A percentile compares a stretch with the other conserved stretches of the same genome.
Conservation (phyloP, 2,329 filamentous ascomycete genomes). For the Cytospora paraplurivora region DNA sequence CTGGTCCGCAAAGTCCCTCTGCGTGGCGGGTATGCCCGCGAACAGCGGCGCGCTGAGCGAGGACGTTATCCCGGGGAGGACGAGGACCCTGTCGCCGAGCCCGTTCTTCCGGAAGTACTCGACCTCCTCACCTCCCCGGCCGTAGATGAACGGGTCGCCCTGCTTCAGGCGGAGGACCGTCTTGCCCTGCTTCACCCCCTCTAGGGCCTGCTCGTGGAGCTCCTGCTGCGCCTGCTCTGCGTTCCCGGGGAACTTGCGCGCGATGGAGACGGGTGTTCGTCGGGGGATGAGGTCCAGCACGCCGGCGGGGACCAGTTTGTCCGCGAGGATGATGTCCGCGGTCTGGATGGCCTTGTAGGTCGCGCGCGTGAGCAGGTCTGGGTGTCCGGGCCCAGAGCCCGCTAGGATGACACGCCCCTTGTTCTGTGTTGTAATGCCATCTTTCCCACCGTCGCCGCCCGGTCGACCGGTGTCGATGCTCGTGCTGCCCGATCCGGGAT, state of each 20-base stretch:
- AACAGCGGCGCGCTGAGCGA: constrained; percentile 87
- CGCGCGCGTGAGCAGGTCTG: constrained; percentile 83
- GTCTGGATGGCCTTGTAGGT: constrained; percentile 74
- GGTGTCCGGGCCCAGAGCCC: constrained; percentile 89
- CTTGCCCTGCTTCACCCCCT: constrained; percentile 65
- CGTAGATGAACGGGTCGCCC: constrained; percentile 95
- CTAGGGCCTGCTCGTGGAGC: constrained; percentile 75
- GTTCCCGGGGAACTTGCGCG: constrained; percentile 96
- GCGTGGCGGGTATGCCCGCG: constrained; percentile 83
- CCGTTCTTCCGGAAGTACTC: constrained; percentile 77
- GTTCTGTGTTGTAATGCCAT: constrained; percentile 33
- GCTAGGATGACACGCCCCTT: constrained; percentile 80
- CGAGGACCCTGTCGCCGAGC: constrained; percentile 62
- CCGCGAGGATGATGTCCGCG: constrained; percentile 79
- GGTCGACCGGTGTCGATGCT: constrained; percentile 26
- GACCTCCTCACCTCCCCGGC: constrained; percentile 90
- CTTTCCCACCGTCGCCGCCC: constrained; percentile 23
- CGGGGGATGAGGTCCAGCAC: constrained; percentile 90
- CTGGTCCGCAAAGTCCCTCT: constrained; percentile 87
- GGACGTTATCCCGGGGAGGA: constrained; percentile 89
- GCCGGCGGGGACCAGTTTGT: constrained; percentile 81
- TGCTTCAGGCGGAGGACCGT: constrained; percentile 91
- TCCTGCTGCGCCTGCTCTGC: constrained; percentile 92
- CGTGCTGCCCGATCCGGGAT: constrained; percentile 44
- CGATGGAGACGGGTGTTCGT: constrained; percentile 85